phyloP scores from a whole-genome alignment of 202 grass and related monocot species.

The Bolboschoenoplectus hybrid region DNA sequence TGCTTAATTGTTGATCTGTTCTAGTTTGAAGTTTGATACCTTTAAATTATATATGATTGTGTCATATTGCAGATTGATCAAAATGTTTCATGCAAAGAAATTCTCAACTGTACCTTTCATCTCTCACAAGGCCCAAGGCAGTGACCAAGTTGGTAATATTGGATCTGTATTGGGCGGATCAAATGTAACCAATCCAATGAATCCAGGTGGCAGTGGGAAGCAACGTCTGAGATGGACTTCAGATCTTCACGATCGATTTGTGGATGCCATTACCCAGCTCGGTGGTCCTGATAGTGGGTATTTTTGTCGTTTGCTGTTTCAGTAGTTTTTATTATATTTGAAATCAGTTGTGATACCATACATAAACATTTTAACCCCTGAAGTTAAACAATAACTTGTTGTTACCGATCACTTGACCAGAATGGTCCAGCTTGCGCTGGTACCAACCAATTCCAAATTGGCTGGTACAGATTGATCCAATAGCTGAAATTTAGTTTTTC shows the following conservation, averaged over 20 bases:
- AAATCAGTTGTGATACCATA: not conserved
- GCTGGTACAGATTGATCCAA: not conserved
- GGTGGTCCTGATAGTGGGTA: slow-evolving; percentile 98
- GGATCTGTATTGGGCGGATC: slow-evolving; percentile 59
- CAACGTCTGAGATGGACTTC: slow-evolving; percentile 89
- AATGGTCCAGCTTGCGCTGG: not conserved
- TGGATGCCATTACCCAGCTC: slow-evolving; percentile 91
- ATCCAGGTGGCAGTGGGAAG: slow-evolving; percentile 68
- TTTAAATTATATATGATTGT: not conserved
- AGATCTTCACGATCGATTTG: slow-evolving; percentile 94
- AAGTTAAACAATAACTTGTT: not conserved
- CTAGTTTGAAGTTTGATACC: not conserved
- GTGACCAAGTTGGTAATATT: slow-evolving; percentile 55
- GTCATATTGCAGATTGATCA: slow-evolving; percentile 52
- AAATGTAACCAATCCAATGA: slow-evolving; percentile 58
- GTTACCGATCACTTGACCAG: not conserved
- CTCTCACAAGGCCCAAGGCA: slow-evolving; percentile 69
- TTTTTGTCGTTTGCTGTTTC: slow-evolving; percentile 39
- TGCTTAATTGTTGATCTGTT: not conserved
- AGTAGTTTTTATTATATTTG: slow-evolving; percentile 1
- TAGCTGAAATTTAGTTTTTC: not conserved
- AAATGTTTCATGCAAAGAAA: slow-evolving; percentile 86
- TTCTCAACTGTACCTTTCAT: slow-evolving; percentile 64
- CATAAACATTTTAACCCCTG: not conserved
- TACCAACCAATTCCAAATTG: not conserved